A percentile compares a stretch with the other conserved stretches of the same genome.
These are phyloP conservation scores for Umbellularia californica DNA, from an alignment of 164 flowering plant genomes.

Conservation along the genomic window DNA sequence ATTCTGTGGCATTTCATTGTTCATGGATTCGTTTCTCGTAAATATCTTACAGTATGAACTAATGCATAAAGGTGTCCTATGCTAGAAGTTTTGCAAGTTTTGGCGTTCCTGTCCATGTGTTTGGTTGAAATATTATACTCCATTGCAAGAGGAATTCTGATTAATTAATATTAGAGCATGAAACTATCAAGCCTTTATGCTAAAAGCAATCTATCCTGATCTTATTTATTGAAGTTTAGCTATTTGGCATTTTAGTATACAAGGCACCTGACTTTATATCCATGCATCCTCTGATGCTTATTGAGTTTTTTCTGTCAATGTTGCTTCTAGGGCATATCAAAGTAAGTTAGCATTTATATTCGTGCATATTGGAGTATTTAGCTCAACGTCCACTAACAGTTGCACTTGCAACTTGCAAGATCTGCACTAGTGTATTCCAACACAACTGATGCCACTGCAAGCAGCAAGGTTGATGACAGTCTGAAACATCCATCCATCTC, in stretches of 20 bases:
- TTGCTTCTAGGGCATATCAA: no score
- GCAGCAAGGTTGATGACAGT: neutral
- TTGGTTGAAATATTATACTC: neutral
- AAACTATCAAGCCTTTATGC: neutral
- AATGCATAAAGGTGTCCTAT: neutral
- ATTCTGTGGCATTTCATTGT: slow-evolving; percentile 1
- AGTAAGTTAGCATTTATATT: no score
- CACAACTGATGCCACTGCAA: neutral
- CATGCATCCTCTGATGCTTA: neutral
- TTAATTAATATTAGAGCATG: neutral
- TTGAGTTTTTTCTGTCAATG: neutral
- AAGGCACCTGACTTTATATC: neutral
- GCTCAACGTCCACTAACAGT: no score
- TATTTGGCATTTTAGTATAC: neutral
- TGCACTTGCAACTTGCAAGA: neutral
- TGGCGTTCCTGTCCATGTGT: neutral
- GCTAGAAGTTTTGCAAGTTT: neutral
- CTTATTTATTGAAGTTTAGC: no score
- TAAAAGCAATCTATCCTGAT: neutral
- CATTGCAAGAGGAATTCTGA: neutral
- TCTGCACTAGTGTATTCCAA: neutral
- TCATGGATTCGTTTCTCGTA: neutral
- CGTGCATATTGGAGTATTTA: no score
- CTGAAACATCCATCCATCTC: neutral
- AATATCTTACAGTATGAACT: neutral